Evolutionary conservation across 441 rosid genomes (phyloP).

Genomic region (Corymbia calophylla): DNA sequence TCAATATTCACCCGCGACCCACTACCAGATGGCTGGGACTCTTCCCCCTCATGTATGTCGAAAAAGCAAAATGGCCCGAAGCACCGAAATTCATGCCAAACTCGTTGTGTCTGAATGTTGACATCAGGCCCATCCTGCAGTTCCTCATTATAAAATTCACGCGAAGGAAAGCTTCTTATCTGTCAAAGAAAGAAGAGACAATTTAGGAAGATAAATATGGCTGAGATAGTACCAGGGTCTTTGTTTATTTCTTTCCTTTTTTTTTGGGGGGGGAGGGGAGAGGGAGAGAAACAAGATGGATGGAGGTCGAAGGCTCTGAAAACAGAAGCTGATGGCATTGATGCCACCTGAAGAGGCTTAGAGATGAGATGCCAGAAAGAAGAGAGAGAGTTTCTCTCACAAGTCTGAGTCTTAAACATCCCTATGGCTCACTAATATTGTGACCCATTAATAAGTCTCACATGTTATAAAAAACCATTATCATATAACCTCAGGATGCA

Average conservation of each 20-base stretch:
- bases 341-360: neutral
- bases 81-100: constrained; percentile 71
- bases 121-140: constrained; percentile 78
- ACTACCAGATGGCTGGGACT: constrained; percentile 77
- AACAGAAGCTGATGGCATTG: neutral
- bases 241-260: neutral
- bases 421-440: neutral
- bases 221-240: neutral
- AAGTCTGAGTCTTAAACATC: neutral
- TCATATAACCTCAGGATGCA: constrained; percentile 90
- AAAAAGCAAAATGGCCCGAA: constrained; percentile 93
- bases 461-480: neutral
- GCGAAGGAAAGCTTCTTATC: constrained; percentile 95
- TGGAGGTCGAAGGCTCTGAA: neutral
- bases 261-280: neutral
- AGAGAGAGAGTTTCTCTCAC: neutral
- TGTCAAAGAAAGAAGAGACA: constrained; percentile 13
- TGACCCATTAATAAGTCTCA: neutral
- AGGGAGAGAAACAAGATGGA: neutral
- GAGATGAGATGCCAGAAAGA: neutral
- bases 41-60: constrained; percentile 74
- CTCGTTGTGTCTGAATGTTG: constrained; percentile 53
- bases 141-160: constrained; percentile 66
- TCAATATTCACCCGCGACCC: constrained; percentile 77
- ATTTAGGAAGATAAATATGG: neutral